A percentile compares a stretch with the other conserved stretches of the same genome.
Evolutionary conservation across 2,329 filamentous ascomycete species (phyloP).

Genomic region (Fusarium penzigii): DNA sequence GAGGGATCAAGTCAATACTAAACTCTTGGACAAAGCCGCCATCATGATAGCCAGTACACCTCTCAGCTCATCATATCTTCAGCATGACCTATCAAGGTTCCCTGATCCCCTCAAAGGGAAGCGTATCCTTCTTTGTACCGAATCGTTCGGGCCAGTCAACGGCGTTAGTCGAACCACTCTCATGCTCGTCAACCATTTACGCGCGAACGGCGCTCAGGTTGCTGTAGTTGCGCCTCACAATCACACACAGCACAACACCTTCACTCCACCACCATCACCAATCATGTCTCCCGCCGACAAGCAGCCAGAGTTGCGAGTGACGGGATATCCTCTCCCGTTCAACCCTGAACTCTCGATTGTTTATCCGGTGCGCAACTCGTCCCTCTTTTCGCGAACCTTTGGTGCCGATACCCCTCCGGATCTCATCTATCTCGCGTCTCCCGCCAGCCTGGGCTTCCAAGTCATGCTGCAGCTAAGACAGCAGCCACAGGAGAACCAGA

Average conservation of each 20-base stretch:
- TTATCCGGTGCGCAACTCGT: slow-evolving; percentile 66
- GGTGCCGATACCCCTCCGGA: slow-evolving; percentile 54
- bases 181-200: slow-evolving; percentile 68
- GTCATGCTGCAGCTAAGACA: slow-evolving; percentile 69
- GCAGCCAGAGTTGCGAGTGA: slow-evolving; percentile 56
- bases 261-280: slow-evolving; percentile 45
- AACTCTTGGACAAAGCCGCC: slow-evolving; percentile 4
- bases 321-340: slow-evolving; percentile 68
- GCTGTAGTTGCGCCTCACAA: slow-evolving; percentile 67
- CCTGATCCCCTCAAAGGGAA: slow-evolving; percentile 56
- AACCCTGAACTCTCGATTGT: slow-evolving; percentile 71
- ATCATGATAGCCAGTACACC: slow-evolving; percentile 17
- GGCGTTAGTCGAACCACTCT: slow-evolving; percentile 72
- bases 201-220: slow-evolving; percentile 63
- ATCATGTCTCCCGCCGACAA: slow-evolving; percentile 34
- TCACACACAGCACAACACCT: slow-evolving; percentile 55
- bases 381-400: slow-evolving; percentile 62
- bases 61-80: slow-evolving; percentile 11
- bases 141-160: slow-evolving; percentile 72
- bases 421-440: slow-evolving; percentile 69
- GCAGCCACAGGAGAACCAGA: slow-evolving; percentile 52
- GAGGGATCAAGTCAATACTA: neutral
- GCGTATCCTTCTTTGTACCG: slow-evolving; percentile 66
- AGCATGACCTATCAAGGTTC: slow-evolving; percentile 47
- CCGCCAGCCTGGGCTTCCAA: slow-evolving; percentile 70